Evolutionary conservation across 2,329 filamentous ascomycete species (phyloP).

Genomic region (Hymenoscyphus fraxineus): DNA sequence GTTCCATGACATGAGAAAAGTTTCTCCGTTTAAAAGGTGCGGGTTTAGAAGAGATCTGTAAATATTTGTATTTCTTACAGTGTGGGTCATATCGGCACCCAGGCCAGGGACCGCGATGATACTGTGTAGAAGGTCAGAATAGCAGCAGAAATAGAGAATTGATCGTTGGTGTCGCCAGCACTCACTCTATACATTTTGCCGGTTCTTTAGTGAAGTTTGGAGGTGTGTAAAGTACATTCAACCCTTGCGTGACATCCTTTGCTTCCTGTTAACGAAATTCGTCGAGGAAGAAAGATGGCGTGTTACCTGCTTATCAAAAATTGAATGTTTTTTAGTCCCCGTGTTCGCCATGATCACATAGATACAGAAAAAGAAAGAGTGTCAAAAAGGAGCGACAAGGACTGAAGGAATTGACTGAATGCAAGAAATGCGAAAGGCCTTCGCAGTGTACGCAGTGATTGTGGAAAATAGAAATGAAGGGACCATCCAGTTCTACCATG

Average conservation of each 20-base stretch:
- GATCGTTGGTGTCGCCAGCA: neutral
- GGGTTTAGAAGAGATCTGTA: too few species aligned
- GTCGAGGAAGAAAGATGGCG: neutral
- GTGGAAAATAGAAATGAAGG: neutral
- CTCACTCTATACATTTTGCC: constrained; percentile 7
- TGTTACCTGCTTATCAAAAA: constrained; percentile 7
- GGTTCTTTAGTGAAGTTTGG: constrained; percentile 5
- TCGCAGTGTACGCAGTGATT: neutral
- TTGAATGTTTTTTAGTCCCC: constrained; percentile 7
- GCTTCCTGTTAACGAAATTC: neutral
- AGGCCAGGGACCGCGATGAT: constrained; percentile 10
- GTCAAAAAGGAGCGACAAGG: neutral
- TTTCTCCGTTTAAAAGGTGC: too few species aligned
- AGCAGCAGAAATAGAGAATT: too few species aligned
- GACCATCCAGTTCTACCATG: neutral
- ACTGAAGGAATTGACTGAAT: neutral
- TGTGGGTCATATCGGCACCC: constrained; percentile 4
- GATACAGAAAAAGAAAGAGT: neutral
- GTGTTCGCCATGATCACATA: constrained; percentile 2
- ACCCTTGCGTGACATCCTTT: constrained; percentile 6
- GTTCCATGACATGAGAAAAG: too few species aligned
- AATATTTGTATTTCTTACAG: neutral
- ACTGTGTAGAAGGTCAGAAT: neutral
- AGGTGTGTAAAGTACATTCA: constrained; percentile 4
- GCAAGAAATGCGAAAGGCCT: neutral